Evolutionary conservation across 2,329 filamentous ascomycete species (phyloP).

Genomic region (Aureobasidium sp.): DNA sequence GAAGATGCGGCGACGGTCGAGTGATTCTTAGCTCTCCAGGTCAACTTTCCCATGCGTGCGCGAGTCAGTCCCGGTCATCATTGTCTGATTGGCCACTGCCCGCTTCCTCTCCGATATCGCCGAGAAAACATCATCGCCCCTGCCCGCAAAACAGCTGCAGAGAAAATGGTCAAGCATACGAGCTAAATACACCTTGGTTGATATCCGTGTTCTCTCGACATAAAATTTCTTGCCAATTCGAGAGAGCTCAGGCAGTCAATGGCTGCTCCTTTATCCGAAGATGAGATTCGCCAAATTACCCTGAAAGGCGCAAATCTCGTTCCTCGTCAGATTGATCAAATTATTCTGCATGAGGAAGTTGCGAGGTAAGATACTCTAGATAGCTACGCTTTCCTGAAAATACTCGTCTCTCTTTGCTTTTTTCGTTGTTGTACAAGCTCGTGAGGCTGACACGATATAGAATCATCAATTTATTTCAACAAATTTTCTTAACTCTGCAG

Average conservation of each 20-base stretch:
- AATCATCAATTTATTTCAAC: not conserved
- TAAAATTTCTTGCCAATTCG: not conserved
- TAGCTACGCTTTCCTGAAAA: too few species aligned
- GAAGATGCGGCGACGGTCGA: not conserved
- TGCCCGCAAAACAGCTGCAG: not conserved
- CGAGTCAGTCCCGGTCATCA: constrained; percentile 8
- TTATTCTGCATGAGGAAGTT: not conserved
- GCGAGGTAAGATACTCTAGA: not conserved
- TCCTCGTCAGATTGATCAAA: not conserved
- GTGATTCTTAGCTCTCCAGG: not conserved
- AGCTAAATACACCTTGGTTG: not conserved
- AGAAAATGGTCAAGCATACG: constrained; percentile 4
- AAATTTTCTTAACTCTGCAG: not conserved
- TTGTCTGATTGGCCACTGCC: not conserved
- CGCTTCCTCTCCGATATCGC: not conserved
- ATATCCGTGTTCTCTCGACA: not conserved
- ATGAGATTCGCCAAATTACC: constrained; percentile 6
- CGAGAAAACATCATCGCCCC: not conserved
- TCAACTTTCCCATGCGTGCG: constrained; percentile 10
- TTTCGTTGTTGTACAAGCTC: not conserved
- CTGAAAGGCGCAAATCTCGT: constrained; percentile 9
- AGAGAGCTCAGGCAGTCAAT: not conserved
- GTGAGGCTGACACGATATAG: not conserved
- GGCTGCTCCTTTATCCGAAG: constrained; percentile 1
- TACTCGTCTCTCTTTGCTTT: not conserved